Percentiles rank a stretch among this genome's conserved stretches.
These are phyloP conservation scores for Cladosporium cucumerinum DNA, from an alignment of 2,329 filamentous ascomycete genomes.

Conservation along the genomic window DNA sequence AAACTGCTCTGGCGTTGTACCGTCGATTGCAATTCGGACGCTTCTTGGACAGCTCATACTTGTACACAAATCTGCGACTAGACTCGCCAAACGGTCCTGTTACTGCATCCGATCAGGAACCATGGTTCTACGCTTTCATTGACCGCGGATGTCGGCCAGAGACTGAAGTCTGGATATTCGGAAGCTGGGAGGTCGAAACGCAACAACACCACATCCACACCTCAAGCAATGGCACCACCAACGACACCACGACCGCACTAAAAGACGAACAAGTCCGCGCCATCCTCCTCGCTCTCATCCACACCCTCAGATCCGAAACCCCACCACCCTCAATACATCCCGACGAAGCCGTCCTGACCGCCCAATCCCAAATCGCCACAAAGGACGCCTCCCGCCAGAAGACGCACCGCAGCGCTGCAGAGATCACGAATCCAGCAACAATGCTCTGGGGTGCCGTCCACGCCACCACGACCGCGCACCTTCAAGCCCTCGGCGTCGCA, in stretches of 20 bases:
- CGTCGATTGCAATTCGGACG: conserved; percentile 61
- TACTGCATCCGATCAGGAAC: not conserved
- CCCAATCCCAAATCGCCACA: conserved; percentile 1
- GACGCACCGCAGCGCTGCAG: not conserved
- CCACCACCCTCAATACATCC: conserved; percentile 10
- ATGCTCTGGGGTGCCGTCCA: conserved; percentile 35
- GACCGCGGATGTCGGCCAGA: conserved; percentile 60
- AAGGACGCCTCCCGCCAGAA: conserved; percentile 8
- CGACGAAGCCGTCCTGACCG: not conserved
- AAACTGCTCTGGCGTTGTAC: conserved; percentile 53
- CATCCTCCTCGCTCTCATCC: conserved; percentile 21
- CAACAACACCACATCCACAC: not conserved
- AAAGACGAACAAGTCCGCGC: conserved; percentile 2
- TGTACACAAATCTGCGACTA: conserved; percentile 35
- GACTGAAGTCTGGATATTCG: conserved; percentile 64
- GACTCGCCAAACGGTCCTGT: not conserved
- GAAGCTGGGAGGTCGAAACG: conserved; percentile 26
- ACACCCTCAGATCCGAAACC: conserved; percentile 14
- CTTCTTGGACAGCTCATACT: conserved; percentile 40
- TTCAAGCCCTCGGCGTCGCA: conserved; percentile 26
- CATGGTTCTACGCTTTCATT: conserved; percentile 57
- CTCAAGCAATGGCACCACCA: not conserved
- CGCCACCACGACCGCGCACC: conserved; percentile 22
- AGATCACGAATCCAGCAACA: conserved; percentile 23
- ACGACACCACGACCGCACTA: not conserved